Evolutionary conservation across 139 green algal species (phyloP).

Genomic region (Auxenochlorella pyrenoidosa): DNA sequence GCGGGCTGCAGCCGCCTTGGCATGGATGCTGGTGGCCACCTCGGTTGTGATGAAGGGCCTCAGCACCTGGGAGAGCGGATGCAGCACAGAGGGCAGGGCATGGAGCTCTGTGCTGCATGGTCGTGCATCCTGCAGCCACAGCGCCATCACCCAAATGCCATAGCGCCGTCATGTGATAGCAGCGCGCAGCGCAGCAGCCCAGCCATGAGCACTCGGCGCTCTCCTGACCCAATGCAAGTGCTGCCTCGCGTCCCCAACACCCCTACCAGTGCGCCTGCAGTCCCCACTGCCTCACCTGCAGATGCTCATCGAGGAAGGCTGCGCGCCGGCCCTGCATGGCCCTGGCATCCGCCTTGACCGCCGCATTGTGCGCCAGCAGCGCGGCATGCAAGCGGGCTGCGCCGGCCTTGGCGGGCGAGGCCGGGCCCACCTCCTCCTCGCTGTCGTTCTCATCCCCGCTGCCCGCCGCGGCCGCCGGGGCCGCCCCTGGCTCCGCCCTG

Average conservation of each 20-base stretch:
- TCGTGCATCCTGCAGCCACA: too few species aligned
- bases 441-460: background rate
- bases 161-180: too few species aligned
- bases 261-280: background rate
- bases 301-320: conserved; percentile 56
- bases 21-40: conserved; percentile 30
- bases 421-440: background rate
- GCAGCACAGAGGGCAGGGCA: too few species aligned
- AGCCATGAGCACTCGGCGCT: too few species aligned
- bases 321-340: conserved; percentile 27
- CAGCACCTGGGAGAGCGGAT: background rate
- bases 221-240: background rate
- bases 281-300: conserved; percentile 46
- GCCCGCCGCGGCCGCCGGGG: background rate
- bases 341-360: conserved; percentile 14
- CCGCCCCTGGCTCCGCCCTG: background rate
- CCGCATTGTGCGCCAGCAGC: conserved; percentile 33
- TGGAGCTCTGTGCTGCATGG: too few species aligned
- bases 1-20: background rate
- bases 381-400: background rate
- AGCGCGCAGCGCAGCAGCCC: too few species aligned
- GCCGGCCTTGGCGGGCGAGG: background rate
- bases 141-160: too few species aligned
- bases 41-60: conserved; percentile 61
- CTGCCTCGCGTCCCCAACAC: background rate